Base-by-base conservation (phyloP, 139 green algal genomes). In the Pseudopediastrum boryanum region DNA sequence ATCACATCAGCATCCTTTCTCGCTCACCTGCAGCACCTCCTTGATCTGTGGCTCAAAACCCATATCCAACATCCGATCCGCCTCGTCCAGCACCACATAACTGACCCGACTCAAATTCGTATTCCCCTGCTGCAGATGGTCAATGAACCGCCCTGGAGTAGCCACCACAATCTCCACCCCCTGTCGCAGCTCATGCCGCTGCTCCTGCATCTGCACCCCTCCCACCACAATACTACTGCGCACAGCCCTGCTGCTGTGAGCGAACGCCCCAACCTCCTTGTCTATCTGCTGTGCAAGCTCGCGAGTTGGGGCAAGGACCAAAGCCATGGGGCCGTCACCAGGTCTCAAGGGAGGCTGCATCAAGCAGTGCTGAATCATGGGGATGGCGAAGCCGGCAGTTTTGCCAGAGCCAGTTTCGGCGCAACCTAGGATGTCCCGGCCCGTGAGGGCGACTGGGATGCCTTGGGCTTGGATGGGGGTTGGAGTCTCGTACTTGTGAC, bases 271-370 rank as follows among this genome's bases (percentile, higher is more conserved):
- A 86, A 98, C 96, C 54, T 99, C 96, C 82, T 98, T 98, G 87
- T 99, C 96, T 51, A 99, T 99, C 88, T 99, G 97, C 90, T 99
- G 97, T 23, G 96, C 96, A 75, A 99, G 88, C 92, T 99, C 97
- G 31, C 97, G 92, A 7, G 97, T 99, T 21, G 97, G 97, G 1
- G 97, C 97, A 39, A 99, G 92, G 48, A 99, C 97, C n/a, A 99
- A 91, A 5, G 91, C 96, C 86, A 96, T 87, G n/a, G 94, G 94
- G 0, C 94, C 94, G 48, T 97, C 94, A 1, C 93, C 93, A 2
- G 82, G 82, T n/a, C 83, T 52, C 54, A 95, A 38, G 6, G 84
- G 69, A 2, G 74, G 64, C 83, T 95, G 89, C 31, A 89, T 48
- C 48, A 96, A 71, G 79, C 90, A 95, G 72, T 96, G 92, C 84